Evolutionary conservation across 192 early-diverging fungal genomes (phyloP).

Genomic region (Coemansia sp.): DNA sequence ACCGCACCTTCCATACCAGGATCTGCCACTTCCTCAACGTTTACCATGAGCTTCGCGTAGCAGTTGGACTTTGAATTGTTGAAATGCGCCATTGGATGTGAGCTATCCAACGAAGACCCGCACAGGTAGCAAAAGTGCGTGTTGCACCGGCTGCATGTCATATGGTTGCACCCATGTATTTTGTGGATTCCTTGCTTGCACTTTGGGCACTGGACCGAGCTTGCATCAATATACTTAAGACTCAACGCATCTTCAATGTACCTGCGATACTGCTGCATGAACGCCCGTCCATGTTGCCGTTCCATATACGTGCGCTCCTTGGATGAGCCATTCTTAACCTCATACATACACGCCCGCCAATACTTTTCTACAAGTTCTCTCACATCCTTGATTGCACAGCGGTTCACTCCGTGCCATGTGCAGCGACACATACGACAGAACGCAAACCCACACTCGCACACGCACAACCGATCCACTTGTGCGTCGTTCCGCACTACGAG

Average conservation of each 20-base stretch:
- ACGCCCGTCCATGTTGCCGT: neutral
- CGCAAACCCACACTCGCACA: neutral
- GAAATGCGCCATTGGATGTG: neutral
- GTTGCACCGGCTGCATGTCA: conserved; percentile 2
- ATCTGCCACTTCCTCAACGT: neutral
- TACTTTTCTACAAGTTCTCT: neutral
- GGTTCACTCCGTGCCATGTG: neutral
- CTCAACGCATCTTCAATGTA: neutral
- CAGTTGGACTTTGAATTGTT: neutral
- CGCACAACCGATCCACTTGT: neutral
- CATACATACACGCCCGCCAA: neutral
- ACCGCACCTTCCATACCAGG: neutral
- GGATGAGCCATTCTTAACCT: neutral
- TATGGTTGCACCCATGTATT: neutral
- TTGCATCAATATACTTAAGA: neutral
- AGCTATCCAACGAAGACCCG: neutral
- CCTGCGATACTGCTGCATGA: neutral
- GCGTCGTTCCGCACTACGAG: neutral
- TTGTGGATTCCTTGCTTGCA: neutral
- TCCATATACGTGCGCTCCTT: neutral
- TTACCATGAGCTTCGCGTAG: neutral
- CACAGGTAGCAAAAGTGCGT: conserved; percentile 7
- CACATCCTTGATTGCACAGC: neutral
- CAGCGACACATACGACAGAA: neutral
- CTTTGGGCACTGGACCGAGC: neutral